Percentiles rank a stretch among this genome's conserved stretches.
phyloP scores from a whole-genome alignment of 352 stramenopile species.

The Globisporangium alternatum region DNA sequence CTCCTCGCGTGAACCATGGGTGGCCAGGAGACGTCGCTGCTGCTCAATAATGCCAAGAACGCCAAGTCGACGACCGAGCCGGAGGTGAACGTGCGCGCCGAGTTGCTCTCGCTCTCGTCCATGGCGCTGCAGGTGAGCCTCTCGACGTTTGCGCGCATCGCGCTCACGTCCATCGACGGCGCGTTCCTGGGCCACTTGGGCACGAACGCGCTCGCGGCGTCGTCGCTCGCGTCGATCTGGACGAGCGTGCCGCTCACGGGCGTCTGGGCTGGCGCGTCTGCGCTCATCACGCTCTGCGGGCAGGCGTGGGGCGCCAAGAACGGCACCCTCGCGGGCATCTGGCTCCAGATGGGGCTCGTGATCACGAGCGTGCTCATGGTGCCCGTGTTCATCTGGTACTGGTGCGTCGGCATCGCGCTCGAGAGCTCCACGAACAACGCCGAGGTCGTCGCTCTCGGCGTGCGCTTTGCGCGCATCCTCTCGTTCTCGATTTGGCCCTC shows the following conservation, averaged over 20 bases:
- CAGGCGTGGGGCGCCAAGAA: conserved; percentile 40
- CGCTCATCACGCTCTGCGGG: conserved; percentile 52
- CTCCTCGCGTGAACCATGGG: not conserved
- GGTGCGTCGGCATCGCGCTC: conserved; percentile 51
- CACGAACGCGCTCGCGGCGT: conserved; percentile 64
- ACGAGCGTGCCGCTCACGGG: conserved; percentile 64
- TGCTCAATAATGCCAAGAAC: conserved; percentile 5
- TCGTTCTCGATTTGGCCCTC: conserved; percentile 76
- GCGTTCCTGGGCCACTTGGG: conserved; percentile 77
- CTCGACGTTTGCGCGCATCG: conserved; percentile 76
- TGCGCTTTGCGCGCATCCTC: conserved; percentile 73
- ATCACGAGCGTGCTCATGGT: conserved; percentile 29
- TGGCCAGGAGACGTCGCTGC: conserved; percentile 14
- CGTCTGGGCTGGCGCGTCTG: conserved; percentile 68
- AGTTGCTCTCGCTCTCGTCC: conserved; percentile 65
- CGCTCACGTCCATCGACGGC: conserved; percentile 73
- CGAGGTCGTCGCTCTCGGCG: conserved; percentile 62
- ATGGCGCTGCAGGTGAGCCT: conserved; percentile 83
- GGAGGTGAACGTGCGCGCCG: conserved; percentile 45
- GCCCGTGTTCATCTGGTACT: conserved; percentile 40
- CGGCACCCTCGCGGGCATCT: conserved; percentile 32
- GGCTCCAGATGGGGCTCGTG: conserved; percentile 37
- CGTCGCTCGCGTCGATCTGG: conserved; percentile 74
- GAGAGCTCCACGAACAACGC: conserved; percentile 57
- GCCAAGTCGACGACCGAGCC: not conserved